Evolutionary conservation across 2,329 filamentous ascomycete species (phyloP).

Genomic region (Penicillium polonicum): DNA sequence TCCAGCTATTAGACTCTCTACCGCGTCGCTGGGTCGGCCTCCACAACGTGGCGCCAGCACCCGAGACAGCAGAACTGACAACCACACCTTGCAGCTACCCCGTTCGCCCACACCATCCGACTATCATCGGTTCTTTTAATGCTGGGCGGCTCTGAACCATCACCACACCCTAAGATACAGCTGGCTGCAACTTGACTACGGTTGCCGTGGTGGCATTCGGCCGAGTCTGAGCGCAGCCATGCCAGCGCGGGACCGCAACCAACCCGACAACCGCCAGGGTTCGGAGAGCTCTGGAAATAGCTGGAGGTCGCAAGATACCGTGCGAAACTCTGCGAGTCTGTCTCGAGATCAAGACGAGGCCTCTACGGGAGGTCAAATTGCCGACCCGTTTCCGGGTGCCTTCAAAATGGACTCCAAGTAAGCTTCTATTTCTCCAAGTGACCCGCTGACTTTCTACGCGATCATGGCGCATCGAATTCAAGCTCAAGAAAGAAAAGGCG

Average conservation of each 20-base stretch:
- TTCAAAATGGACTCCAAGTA: constrained; percentile 33
- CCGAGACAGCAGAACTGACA: constrained; percentile 9
- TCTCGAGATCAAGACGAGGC: constrained; percentile 22
- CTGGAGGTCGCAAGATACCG: constrained; percentile 42
- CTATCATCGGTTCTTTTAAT: constrained; percentile 22
- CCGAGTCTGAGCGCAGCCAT: constrained; percentile 29
- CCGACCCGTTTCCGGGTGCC: constrained; percentile 28
- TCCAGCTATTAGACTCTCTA: not conserved
- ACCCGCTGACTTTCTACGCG: not conserved
- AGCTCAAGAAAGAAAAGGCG: not conserved
- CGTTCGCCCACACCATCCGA: constrained; percentile 6
- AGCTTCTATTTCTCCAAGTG: constrained; percentile 18
- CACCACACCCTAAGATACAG: constrained; percentile 15
- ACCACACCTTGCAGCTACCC: constrained; percentile 9
- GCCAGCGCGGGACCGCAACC: constrained; percentile 35
- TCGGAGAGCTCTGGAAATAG: constrained; percentile 44
- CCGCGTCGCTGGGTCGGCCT: constrained; percentile 11
- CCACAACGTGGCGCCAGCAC: constrained; percentile 13
- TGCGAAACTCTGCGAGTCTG: constrained; percentile 31
- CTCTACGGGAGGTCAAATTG: constrained; percentile 27
- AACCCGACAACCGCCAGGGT: constrained; percentile 38
- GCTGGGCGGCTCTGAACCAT: constrained; percentile 14
- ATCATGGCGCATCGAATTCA: not conserved
- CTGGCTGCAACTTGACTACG: constrained; percentile 25
- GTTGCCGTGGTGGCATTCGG: constrained; percentile 20